Evolutionary conservation across 83 land plant genomes (phyloP).

Genomic region (Thuja plicata): DNA sequence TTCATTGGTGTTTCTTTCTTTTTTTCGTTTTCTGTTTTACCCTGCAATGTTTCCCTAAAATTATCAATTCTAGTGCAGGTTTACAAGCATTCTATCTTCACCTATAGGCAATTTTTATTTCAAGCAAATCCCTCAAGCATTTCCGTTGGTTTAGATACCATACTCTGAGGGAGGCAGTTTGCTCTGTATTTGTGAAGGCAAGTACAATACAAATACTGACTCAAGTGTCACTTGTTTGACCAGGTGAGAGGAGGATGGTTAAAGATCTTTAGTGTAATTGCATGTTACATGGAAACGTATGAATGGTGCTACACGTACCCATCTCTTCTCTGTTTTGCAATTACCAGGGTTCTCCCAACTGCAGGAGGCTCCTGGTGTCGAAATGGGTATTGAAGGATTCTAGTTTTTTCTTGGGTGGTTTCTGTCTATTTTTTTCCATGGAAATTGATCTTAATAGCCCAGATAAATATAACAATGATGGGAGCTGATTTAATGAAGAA

Average conservation of each 20-base stretch:
- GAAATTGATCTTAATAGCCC: conserved; percentile 17
- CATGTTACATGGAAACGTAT: conserved; percentile 18
- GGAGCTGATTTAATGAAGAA: background rate
- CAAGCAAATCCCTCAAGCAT: background rate
- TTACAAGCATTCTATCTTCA: too few species aligned
- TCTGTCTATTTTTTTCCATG: conserved; percentile 11
- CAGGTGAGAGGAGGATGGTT: conserved; percentile 1
- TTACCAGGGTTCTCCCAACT: background rate
- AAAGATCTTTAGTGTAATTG: conserved; percentile 1
- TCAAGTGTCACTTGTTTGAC: background rate
- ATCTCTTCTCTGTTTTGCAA: background rate
- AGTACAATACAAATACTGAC: conserved; percentile 11
- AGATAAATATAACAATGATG: background rate
- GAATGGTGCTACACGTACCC: conserved; percentile 1
- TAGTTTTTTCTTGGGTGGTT: background rate
- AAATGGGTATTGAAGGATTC: background rate
- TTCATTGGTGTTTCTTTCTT: too few species aligned
- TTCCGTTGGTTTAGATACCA: background rate
- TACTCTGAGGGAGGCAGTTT: background rate
- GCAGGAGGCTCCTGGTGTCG: background rate
- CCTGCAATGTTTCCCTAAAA: too few species aligned
- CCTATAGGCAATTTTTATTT: too few species aligned
- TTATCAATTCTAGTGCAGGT: too few species aligned
- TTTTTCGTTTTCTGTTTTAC: too few species aligned
- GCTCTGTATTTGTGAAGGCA: conserved; percentile 1